phyloP scores from a whole-genome alignment of 306 rosid species.

The Sophora flavescens region DNA sequence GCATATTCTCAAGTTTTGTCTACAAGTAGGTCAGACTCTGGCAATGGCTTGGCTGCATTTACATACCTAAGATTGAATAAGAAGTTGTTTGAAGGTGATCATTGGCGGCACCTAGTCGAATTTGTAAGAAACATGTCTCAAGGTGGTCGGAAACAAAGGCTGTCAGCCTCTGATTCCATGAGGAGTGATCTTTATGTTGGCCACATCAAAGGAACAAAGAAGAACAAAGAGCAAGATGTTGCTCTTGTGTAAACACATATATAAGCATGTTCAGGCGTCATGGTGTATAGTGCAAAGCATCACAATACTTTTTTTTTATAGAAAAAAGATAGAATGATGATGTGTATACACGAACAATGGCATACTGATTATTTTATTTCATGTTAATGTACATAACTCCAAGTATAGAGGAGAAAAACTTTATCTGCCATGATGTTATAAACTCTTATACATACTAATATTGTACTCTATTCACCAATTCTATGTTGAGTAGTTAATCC shows the following conservation, averaged over 20 bases:
- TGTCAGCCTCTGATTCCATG: constrained; percentile 57
- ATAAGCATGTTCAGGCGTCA: constrained; percentile 34
- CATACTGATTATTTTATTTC: constrained; percentile 45
- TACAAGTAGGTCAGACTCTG: constrained; percentile 75
- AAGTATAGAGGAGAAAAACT: constrained; percentile 39
- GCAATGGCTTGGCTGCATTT: constrained; percentile 74
- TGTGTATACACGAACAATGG: constrained; percentile 43
- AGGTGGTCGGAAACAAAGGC: constrained; percentile 67
- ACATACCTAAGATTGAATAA: constrained; percentile 89
- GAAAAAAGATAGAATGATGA: constrained; percentile 29
- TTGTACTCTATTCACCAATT: constrained; percentile 29
- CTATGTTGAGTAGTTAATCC: constrained; percentile 25
- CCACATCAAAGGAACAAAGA: constrained; percentile 57
- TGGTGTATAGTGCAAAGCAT: constrained; percentile 43
- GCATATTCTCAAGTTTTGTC: constrained; percentile 79
- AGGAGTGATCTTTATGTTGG: constrained; percentile 77
- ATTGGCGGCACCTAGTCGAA: constrained; percentile 81
- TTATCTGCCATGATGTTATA: constrained; percentile 24
- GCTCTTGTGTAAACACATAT: constrained; percentile 46
- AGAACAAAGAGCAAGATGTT: constrained; percentile 53
- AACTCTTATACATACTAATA: constrained; percentile 36
- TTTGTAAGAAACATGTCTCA: constrained; percentile 82
- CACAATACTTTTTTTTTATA: constrained; percentile 35
- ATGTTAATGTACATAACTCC: constrained; percentile 46
- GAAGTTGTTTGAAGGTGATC: constrained; percentile 76